Conservation (phyloP, 2,329 filamentous ascomycete genomes). For the Sclerotinia spermophila region DNA sequence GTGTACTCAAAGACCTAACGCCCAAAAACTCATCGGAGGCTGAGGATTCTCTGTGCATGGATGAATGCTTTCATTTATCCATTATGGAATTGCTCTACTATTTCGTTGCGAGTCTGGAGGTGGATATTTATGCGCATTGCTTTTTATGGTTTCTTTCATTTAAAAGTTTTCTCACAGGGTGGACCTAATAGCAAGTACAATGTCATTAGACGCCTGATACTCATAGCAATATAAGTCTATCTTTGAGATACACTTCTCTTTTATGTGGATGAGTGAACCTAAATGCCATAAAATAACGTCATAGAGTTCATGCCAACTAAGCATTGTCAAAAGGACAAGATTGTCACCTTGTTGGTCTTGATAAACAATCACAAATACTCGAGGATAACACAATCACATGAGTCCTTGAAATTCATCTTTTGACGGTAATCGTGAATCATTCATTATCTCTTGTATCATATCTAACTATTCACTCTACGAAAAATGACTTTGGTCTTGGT, state of each 20-base stretch:
- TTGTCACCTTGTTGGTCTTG: background rate
- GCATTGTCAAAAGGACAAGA: background rate
- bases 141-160: constrained; percentile 13
- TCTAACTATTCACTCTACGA: constrained; percentile 9
- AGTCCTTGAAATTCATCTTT: background rate
- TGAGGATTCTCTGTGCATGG: background rate
- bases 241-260: constrained; percentile 3
- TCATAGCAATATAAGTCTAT: constrained; percentile 16
- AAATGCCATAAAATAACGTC: background rate
- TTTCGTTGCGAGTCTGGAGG: constrained; percentile 15
- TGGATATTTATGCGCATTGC: constrained; percentile 10
- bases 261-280: background rate
- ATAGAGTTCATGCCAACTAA: constrained; percentile 2
- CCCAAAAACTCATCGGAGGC: constrained; percentile 3
- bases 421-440: constrained; percentile 13
- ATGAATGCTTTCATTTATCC: background rate
- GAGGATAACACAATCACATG: background rate
- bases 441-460: constrained; percentile 4
- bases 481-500: constrained; percentile 8
- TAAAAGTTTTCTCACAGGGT: constrained; percentile 20
- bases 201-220: constrained; percentile 16
- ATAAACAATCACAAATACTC: constrained; percentile 9
- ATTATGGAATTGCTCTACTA: background rate
- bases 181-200: constrained; percentile 18
- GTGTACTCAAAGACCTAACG: constrained; percentile 13